These are phyloP conservation scores for Pestalotiopsis sp. DNA, from an alignment of 2,329 filamentous ascomycete species.

Conservation along the genomic window DNA sequence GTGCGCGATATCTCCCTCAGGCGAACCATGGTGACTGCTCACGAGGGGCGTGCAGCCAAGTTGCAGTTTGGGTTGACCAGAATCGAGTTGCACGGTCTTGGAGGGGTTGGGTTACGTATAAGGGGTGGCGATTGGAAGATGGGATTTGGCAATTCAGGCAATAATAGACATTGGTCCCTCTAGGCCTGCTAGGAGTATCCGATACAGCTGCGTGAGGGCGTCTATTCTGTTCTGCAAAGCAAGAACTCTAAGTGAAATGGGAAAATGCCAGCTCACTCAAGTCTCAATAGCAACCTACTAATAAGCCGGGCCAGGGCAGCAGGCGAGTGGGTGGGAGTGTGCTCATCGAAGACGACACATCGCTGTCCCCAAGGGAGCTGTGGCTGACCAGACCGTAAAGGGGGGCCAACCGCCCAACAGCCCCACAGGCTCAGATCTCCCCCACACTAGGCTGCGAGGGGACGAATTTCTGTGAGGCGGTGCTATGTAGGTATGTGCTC, in stretches of 20 bases:
- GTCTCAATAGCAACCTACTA: not conserved
- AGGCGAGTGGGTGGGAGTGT: not conserved
- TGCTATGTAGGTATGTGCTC: not conserved
- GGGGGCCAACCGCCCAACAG: not conserved
- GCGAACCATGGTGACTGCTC: conserved; percentile 74
- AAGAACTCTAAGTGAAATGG: not conserved
- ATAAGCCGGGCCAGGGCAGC: not conserved
- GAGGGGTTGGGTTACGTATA: conserved; percentile 23
- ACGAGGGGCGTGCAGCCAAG: conserved; percentile 14
- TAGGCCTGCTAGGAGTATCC: conserved; percentile 28
- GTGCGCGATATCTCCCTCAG: conserved; percentile 95
- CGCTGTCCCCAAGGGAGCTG: not conserved
- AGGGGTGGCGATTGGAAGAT: conserved; percentile 16
- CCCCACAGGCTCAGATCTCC: not conserved
- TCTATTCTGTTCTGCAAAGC: not conserved
- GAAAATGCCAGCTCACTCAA: conserved; percentile 9
- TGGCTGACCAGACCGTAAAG: conserved; percentile 6
- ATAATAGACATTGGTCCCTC: conserved; percentile 33
- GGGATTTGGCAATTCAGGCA: conserved; percentile 18
- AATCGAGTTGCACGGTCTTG: conserved; percentile 1
- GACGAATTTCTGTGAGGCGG: conserved; percentile 9
- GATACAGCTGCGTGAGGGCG: not conserved
- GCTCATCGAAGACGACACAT: conserved; percentile 10
- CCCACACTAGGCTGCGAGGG: not conserved
- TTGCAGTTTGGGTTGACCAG: conserved; percentile 20